Evolutionary conservation across 2,329 filamentous ascomycete species (phyloP), one percentile per base, ranked within the genome.

Genomic region (Lachnellula arida): DNA sequence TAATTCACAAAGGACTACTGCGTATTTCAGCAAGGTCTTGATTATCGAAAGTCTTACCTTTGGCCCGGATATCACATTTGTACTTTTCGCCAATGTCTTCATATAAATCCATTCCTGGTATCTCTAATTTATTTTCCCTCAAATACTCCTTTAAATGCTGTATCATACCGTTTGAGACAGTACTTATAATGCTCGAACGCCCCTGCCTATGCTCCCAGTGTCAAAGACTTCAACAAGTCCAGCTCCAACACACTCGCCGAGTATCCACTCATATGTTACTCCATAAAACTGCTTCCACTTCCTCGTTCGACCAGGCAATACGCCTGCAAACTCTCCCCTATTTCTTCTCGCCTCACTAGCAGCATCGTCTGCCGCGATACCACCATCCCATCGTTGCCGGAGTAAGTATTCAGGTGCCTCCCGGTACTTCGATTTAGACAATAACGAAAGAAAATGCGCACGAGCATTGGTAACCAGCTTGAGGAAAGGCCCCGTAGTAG

Each of bases 171-270:
- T 6, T 40, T 17, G 2, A 40, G 5, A 17, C 17, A 15, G 5
- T 46, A 28, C 12, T 60, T 57, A 69, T 53, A 70, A 58, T 46
- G 62, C 66, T 61, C 83, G 76, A 56, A 89, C 79, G 11, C 82
- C 88, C 57, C 80, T 76, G 1, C 88, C 88, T n/a, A 91, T 86
- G 64, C 82, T 87, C 14, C 85, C 78, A 12, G 88, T 91, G 66
- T 89, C 82, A 69, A 92, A 92, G 14, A 89, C 73, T 71, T 92
- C 88, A 4, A 91, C 79, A 15, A 86, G 67, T 1, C 88, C 88
- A 28, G 84, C 76, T 0, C 87, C 88, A 23, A 89, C 76, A 44
- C 86, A 87, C 69, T 91, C 87, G 42, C 81, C 84, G 43, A 91
- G 68, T 15, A 88, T 76, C 85, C 86, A 91, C 56, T 86, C 80